phyloP scores from a whole-genome alignment of 2,329 filamentous ascomycete species.

The Fusarium sp. region DNA sequence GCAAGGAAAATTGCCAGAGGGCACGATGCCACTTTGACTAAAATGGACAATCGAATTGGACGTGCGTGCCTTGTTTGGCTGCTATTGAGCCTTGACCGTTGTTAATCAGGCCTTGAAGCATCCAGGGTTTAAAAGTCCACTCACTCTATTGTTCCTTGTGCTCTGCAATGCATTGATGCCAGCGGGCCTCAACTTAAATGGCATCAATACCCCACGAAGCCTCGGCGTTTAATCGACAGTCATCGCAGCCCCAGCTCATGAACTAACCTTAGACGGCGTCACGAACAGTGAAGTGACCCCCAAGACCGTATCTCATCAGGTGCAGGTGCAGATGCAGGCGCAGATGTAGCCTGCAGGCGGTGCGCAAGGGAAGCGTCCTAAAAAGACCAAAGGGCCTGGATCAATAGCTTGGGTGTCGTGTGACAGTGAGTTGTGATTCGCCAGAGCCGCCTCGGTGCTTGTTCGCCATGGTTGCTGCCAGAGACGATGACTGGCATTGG shows the following conservation, averaged over 20 bases:
- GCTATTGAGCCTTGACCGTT: not conserved
- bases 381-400: slow-evolving; percentile 23
- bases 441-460: not conserved
- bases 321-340: slow-evolving; percentile 33
- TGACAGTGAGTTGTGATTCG: slow-evolving; percentile 14
- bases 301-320: slow-evolving; percentile 30
- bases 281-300: slow-evolving; percentile 16
- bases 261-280: slow-evolving; percentile 5
- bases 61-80: slow-evolving; percentile 16
- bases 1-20: slow-evolving; percentile 28
- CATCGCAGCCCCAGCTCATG: slow-evolving; percentile 11
- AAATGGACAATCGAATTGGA: slow-evolving; percentile 12
- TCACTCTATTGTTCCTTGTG: not conserved
- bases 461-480: slow-evolving; percentile 37
- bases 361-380: not conserved
- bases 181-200: slow-evolving; percentile 23
- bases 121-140: not conserved
- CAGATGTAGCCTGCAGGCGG: slow-evolving; percentile 16
- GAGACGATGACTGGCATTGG: slow-evolving; percentile 46
- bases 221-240: slow-evolving; percentile 14
- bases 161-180: slow-evolving; percentile 15
- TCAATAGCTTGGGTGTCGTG: slow-evolving; percentile 21
- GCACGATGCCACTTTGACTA: slow-evolving; percentile 31
- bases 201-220: slow-evolving; percentile 18
- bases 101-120: not conserved